These are phyloP conservation scores for Amauroascus verrucosus DNA, from an alignment of 2,329 filamentous ascomycete genomes.

Conservation along the genomic window DNA sequence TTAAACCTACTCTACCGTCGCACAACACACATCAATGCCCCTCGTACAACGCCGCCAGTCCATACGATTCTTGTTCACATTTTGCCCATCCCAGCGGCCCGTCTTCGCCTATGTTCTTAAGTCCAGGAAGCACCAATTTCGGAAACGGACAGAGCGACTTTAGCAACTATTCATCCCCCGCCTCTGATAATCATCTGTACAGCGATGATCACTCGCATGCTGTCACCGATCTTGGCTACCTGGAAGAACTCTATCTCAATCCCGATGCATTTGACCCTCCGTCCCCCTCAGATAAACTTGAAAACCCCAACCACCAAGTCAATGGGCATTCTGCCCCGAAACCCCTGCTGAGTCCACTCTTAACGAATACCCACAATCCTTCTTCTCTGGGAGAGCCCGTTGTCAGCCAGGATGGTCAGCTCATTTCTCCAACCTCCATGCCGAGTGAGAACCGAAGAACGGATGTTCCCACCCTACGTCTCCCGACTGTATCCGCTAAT, in stretches of 20 bases:
- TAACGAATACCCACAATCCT: slow-evolving; percentile 25
- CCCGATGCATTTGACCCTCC: slow-evolving; percentile 5
- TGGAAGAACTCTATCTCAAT: slow-evolving; percentile 9
- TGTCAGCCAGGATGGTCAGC: background rate
- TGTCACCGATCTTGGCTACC: background rate
- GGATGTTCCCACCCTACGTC: slow-evolving; percentile 15
- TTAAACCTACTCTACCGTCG: slow-evolving; percentile 8
- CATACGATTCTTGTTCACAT: slow-evolving; percentile 10
- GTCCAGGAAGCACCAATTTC: slow-evolving; percentile 21
- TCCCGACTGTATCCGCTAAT: slow-evolving; percentile 21
- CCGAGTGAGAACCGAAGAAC: slow-evolving; percentile 10
- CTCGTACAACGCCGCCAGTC: background rate
- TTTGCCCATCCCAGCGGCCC: slow-evolving; percentile 11
- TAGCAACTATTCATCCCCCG: slow-evolving; percentile 10
- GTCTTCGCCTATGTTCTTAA: slow-evolving; percentile 22
- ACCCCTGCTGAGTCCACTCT: slow-evolving; percentile 28
- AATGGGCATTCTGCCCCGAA: background rate
- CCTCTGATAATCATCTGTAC: slow-evolving; percentile 1
- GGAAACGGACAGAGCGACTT: slow-evolving; percentile 17
- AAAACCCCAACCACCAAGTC: background rate
- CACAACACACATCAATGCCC: background rate
- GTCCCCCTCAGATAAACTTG: background rate
- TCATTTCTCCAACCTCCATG: slow-evolving; percentile 11
- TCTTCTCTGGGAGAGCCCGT: slow-evolving; percentile 12
- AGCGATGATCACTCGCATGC: background rate